phyloP scores from a whole-genome alignment of 257 asterid genomes.

The Leptodermis oblonga region DNA sequence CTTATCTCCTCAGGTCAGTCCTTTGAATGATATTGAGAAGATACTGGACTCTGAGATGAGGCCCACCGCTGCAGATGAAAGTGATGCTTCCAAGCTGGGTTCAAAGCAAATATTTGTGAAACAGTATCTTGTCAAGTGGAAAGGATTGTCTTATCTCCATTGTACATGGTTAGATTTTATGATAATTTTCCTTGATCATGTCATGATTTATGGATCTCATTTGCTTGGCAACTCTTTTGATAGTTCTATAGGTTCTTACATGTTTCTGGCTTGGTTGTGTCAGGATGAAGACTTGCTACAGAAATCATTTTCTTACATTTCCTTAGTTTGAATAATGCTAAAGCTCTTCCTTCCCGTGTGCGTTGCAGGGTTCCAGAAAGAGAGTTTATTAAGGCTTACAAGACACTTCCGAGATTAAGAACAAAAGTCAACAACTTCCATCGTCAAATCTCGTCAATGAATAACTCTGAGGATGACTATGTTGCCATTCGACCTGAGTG shows the following conservation, averaged over 20 bases:
- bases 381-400: slow-evolving; percentile 80
- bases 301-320: too few relatives aligned
- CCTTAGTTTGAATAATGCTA: background rate
- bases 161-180: slow-evolving; percentile 68
- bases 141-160: slow-evolving; percentile 86
- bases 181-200: slow-evolving; percentile 16
- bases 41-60: slow-evolving; percentile 92
- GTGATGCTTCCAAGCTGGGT: slow-evolving; percentile 61
- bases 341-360: slow-evolving; percentile 12
- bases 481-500: slow-evolving; percentile 90
- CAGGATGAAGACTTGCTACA: background rate
- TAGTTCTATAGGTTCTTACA: background rate
- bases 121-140: slow-evolving; percentile 96
- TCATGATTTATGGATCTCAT: background rate
- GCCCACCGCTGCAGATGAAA: slow-evolving; percentile 62
- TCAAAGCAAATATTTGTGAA: slow-evolving; percentile 74
- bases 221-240: background rate
- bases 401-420: slow-evolving; percentile 80
- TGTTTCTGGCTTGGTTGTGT: background rate
- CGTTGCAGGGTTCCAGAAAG: slow-evolving; percentile 88
- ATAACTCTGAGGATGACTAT: slow-evolving; percentile 67
- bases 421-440: slow-evolving; percentile 84
- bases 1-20: slow-evolving; percentile 56
- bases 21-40: slow-evolving; percentile 79
- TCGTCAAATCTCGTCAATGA: slow-evolving; percentile 64